Percentiles rank a stretch among this genome's conserved stretches.
These are phyloP conservation scores for Saccharomyces hybrid DNA, from an alignment of 1,139 yeast species.

Conservation along the genomic window DNA sequence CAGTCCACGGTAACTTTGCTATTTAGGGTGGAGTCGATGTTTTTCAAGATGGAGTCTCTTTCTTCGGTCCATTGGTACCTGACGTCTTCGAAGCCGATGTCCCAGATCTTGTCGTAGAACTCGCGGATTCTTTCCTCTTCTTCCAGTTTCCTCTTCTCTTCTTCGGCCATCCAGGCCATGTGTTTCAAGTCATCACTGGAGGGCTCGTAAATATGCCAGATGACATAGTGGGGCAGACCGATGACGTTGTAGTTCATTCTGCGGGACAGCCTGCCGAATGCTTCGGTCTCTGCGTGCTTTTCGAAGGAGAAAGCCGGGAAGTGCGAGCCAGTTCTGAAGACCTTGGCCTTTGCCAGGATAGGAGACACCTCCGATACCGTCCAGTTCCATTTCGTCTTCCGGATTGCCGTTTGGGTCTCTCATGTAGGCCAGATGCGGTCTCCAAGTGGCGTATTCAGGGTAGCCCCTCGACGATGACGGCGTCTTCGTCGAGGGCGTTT, in stretches of 20 bases:
- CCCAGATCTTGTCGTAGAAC: conserved; percentile 69
- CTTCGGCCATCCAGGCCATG: conserved; percentile 96
- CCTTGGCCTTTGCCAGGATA: conserved; percentile 73
- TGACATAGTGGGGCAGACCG: conserved; percentile 82
- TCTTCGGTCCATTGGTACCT: conserved; percentile 61
- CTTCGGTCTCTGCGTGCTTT: conserved; percentile 90
- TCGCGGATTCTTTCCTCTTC: conserved; percentile 60
- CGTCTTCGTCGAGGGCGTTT: conserved; percentile 61
- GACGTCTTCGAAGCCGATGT: conserved; percentile 67
- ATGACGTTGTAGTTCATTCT: conserved; percentile 74
- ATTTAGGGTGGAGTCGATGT: conserved; percentile 43
- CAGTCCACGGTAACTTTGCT: conserved; percentile 48
- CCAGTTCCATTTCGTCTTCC: conserved; percentile 61
- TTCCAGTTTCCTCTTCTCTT: conserved; percentile 66
- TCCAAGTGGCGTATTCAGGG: conserved; percentile 83
- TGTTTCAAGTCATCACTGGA: conserved; percentile 79
- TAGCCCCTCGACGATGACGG: conserved; percentile 90
- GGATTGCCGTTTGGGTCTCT: conserved; percentile 59
- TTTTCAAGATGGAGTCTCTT: conserved; percentile 58
- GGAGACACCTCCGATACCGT: conserved; percentile 89
- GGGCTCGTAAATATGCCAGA: conserved; percentile 85
- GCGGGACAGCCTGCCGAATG: conserved; percentile 81
- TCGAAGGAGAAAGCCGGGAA: conserved; percentile 85
- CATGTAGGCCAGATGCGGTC: conserved; percentile 72
- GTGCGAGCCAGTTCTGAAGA: conserved; percentile 76